phyloP scores from a whole-genome alignment of 2,329 filamentous ascomycete species.

The Verticillium dahliae region DNA sequence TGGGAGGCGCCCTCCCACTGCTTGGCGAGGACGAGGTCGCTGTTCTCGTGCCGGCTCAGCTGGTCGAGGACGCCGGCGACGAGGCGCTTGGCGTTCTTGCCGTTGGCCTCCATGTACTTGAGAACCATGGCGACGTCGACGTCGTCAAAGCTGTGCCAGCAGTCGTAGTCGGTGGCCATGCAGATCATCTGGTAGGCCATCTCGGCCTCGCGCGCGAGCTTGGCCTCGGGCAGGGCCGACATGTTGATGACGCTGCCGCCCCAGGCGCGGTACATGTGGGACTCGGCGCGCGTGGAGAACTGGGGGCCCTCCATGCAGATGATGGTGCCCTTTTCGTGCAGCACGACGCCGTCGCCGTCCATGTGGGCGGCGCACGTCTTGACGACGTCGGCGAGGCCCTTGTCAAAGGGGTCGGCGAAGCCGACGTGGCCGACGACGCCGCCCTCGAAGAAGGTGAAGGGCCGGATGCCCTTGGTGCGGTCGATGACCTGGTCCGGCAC shows the following conservation, averaged over 20 bases:
- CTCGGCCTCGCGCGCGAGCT: constrained; percentile 93
- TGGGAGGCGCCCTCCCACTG: constrained; percentile 72
- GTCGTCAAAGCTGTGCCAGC: constrained; percentile 79
- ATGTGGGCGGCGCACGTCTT: constrained; percentile 67
- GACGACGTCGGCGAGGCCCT: constrained; percentile 67
- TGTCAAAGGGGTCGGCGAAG: constrained; percentile 94
- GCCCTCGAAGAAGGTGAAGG: constrained; percentile 92
- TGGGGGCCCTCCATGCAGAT: constrained; percentile 99
- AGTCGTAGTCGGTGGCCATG: constrained; percentile 99
- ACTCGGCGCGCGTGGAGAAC: constrained; percentile 94
- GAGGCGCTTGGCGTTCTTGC: constrained; percentile 77
- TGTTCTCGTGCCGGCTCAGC: constrained; percentile 70
- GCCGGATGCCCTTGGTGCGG: constrained; percentile 88
- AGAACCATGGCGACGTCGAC: constrained; percentile 97
- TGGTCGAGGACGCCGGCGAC: constrained; percentile 84
- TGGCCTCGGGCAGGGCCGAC: constrained; percentile 90
- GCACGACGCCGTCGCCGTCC: constrained; percentile 73
- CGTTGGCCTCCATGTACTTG: constrained; percentile 91
- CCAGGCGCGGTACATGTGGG: constrained; percentile 89
- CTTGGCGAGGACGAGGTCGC: constrained; percentile 69
- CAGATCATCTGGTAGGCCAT: constrained; percentile 97
- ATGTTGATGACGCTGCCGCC: constrained; percentile 97
- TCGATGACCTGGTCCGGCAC: constrained; percentile 96
- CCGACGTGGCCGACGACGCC: constrained; percentile 91
- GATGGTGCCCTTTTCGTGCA: constrained; percentile 80